Evolutionary conservation across 306 rosid species (phyloP), one percentile per base, ranked within the genome.

Genomic region (Leucaena leucocephala): DNA sequence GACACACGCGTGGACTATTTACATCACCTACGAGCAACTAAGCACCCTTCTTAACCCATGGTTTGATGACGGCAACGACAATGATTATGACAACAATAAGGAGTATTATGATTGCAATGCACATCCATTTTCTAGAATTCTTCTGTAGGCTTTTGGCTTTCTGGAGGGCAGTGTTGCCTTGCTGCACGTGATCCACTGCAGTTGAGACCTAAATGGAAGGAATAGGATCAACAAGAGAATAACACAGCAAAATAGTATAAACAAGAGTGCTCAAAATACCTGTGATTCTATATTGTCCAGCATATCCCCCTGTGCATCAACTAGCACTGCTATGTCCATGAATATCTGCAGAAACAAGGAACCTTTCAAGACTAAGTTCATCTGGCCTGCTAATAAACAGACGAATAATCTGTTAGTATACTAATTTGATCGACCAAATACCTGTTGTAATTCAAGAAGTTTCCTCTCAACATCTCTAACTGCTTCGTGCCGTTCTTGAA

Each of bases 151-250:
- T 87, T 86, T 95, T 95, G 22, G 98, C 98, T 80, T 72, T 91
- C 50, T 74, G 86, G 74, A 95, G 98, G 69, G 94, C 89, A 19
- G 75, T 90, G 40, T 91, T 95, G 14, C 98, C 98, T 62, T 90
- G 95, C 65, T 92, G 95, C 74, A 95, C 97, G 61, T 95, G 98
- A 82, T 95, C 98, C 34, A 92, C 98, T 38, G 98, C 98, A 84
- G 90, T 88, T 39, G 97, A 87, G 72, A 95, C 98, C 98, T 91
- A 86, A 5, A 58, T 48, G 42, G 35, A 80, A 64, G 48, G 27
- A 27, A 27, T 27, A 27, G 27, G 0, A 27, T 27, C 27, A 27
- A 27, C 27, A 27, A 27, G 27, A 27, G 27, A 27, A 27, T 27
- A 27, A 27, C 27, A 27, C 27, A 27, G 27, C 27, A 27, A 27